Evolutionary conservation across 1,284 basidiomycete species (phyloP).

Genomic region (Megacollybia platyphylla): DNA sequence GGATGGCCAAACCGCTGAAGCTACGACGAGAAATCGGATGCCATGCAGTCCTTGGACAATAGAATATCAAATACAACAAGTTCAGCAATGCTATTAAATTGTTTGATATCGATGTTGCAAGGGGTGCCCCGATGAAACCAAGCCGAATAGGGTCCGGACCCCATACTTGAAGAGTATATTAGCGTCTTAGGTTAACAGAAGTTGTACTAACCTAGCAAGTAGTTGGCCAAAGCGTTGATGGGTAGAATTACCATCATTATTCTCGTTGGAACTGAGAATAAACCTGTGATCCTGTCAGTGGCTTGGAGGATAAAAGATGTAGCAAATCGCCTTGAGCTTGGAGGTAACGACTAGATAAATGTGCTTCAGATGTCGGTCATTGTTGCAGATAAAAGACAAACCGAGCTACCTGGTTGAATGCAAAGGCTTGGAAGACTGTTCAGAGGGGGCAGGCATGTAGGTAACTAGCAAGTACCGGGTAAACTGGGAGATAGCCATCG

Average conservation of each 20-base stretch:
- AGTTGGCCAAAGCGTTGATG: constrained; percentile 77
- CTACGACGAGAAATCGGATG: constrained; percentile 58
- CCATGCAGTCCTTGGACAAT: constrained; percentile 55
- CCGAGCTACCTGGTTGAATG: too few relatives aligned
- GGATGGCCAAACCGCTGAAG: constrained; percentile 62
- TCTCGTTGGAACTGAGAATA: constrained; percentile 81
- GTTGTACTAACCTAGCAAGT: constrained; percentile 32
- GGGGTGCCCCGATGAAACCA: constrained; percentile 89
- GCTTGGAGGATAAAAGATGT: too few relatives aligned
- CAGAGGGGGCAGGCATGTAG: too few relatives aligned
- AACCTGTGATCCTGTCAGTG: constrained; percentile 23
- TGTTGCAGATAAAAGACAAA: too few relatives aligned
- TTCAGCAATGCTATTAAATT: constrained; percentile 70
- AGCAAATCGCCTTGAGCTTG: too few relatives aligned
- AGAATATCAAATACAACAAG: constrained; percentile 34
- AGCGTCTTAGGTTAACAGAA: neutral
- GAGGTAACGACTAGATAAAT: too few relatives aligned
- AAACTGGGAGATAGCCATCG: constrained; percentile 71
- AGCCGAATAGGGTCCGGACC: constrained; percentile 67
- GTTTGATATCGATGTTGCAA: constrained; percentile 83
- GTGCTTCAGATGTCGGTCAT: too few relatives aligned
- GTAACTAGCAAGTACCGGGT: constrained; percentile 30
- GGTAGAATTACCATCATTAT: constrained; percentile 81
- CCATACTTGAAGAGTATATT: constrained; percentile 39
- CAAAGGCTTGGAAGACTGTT: too few relatives aligned